Evolutionary conservation across 2,329 filamentous ascomycete genomes (phyloP).

Genomic region (Aspergillus phoenicis): DNA sequence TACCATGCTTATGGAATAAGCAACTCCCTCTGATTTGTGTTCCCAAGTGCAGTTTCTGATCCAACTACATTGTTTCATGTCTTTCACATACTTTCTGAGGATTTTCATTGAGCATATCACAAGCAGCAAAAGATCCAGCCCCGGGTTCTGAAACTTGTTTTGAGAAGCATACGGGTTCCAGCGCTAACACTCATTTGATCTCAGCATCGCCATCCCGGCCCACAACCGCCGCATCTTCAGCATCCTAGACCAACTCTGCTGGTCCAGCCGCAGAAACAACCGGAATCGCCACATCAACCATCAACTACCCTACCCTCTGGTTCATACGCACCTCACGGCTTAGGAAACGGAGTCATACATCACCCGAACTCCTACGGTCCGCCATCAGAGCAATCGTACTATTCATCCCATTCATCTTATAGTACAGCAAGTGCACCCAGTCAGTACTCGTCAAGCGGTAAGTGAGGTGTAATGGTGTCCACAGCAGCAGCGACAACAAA

Average conservation of each 20-base stretch:
- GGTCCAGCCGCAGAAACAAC: slow-evolving; percentile 42
- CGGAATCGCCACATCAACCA: slow-evolving; percentile 65
- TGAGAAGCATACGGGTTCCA: background rate
- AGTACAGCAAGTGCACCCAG: slow-evolving; percentile 78
- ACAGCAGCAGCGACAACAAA: too few relatives aligned
- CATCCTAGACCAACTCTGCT: slow-evolving; percentile 33
- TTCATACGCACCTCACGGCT: slow-evolving; percentile 34
- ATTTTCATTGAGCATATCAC: too few relatives aligned
- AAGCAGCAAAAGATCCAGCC: background rate
- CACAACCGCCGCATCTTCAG: slow-evolving; percentile 35
- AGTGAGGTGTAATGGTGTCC: slow-evolving; percentile 40
- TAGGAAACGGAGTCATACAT: slow-evolving; percentile 50
- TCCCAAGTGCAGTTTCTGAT: background rate
- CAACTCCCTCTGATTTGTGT: background rate
- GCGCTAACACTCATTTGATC: background rate
- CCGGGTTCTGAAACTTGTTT: too few relatives aligned
- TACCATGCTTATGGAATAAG: background rate
- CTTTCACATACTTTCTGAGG: background rate
- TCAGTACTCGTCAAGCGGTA: slow-evolving; percentile 86
- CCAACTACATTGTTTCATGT: background rate
- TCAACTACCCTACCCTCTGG: slow-evolving; percentile 38
- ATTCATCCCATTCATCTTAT: slow-evolving; percentile 79
- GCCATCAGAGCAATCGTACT: slow-evolving; percentile 70
- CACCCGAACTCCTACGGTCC: slow-evolving; percentile 67
- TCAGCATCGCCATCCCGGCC: slow-evolving; percentile 29